Evolutionary conservation across 805 yeast species (phyloP).

Genomic region (Saccharomycopsis olivae): DNA sequence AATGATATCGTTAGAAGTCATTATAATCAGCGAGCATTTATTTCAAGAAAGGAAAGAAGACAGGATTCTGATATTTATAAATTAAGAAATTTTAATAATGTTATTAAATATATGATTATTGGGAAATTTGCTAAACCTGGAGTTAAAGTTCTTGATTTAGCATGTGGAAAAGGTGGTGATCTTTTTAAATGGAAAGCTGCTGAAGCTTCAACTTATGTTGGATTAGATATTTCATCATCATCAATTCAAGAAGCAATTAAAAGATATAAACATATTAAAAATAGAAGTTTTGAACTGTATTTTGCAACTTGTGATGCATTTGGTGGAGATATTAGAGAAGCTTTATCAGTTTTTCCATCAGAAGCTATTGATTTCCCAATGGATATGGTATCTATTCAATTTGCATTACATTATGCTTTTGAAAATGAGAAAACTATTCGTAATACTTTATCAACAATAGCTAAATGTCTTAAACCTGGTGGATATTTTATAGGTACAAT

Average conservation of each 20-base stretch:
- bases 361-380: constrained; percentile 51
- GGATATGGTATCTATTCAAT: constrained; percentile 83
- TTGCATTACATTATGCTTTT: constrained; percentile 92
- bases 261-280: constrained; percentile 51
- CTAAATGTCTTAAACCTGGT: constrained; percentile 66
- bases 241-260: constrained; percentile 77
- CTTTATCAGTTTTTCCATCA: constrained; percentile 58
- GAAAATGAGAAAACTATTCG: constrained; percentile 75
- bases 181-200: constrained; percentile 79
- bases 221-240: constrained; percentile 85
- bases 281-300: constrained; percentile 55
- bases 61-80: constrained; percentile 75
- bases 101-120: constrained; percentile 77
- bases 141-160: constrained; percentile 67
- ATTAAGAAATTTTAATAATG: constrained; percentile 82
- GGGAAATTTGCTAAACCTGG: constrained; percentile 50
- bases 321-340: constrained; percentile 53
- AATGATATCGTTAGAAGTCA: constrained; percentile 70
- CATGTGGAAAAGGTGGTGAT: constrained; percentile 99
- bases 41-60: constrained; percentile 52
- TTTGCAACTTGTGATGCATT: constrained; percentile 92
- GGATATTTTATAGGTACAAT: constrained; percentile 91
- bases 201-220: constrained; percentile 65
- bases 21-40: constrained; percentile 75
- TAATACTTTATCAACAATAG: constrained; percentile 60